A percentile compares a stretch with the other conserved stretches of the same genome.
Conservation (phyloP, 2,329 filamentous ascomycete genomes). For the Trichoderma oligosporum region DNA sequence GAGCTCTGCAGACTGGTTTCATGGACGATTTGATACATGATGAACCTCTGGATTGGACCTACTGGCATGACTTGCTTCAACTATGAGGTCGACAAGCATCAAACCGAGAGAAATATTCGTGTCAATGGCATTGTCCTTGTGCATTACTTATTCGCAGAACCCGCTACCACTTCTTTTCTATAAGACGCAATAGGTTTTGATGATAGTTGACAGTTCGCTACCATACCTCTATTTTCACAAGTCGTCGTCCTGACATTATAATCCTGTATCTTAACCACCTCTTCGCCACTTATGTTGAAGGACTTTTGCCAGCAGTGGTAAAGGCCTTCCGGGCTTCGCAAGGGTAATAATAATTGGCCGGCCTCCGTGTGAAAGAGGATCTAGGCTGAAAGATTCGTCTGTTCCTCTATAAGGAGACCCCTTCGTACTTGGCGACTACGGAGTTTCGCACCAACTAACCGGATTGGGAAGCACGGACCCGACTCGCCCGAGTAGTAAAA, state of each 20-base stretch:
- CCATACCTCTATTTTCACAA: background rate
- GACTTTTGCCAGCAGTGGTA: too few relatives aligned
- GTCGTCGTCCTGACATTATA: background rate
- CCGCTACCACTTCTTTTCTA: background rate
- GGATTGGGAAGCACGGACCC: constrained; percentile 1
- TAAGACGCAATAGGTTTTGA: background rate
- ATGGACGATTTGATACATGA: background rate
- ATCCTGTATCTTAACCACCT: background rate
- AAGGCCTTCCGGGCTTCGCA: too few relatives aligned
- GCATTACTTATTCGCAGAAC: background rate
- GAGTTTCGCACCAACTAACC: background rate
- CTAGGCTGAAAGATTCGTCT: too few relatives aligned
- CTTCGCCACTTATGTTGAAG: too few relatives aligned
- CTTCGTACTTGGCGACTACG: background rate
- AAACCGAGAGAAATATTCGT: background rate
- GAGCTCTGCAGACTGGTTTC: background rate
- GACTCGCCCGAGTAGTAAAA: background rate
- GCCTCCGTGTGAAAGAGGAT: too few relatives aligned
- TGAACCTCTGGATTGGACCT: background rate
- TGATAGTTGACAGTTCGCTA: background rate
- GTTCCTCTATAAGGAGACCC: too few relatives aligned
- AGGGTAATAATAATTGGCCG: too few relatives aligned
- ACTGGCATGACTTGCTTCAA: constrained; percentile 3
- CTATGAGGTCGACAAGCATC: background rate
- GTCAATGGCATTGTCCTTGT: background rate